Percentiles rank a stretch among this genome's conserved stretches.
These are phyloP conservation scores for Venturia carpophila DNA, from an alignment of 2,329 filamentous ascomycete genomes.

Conservation along the genomic window DNA sequence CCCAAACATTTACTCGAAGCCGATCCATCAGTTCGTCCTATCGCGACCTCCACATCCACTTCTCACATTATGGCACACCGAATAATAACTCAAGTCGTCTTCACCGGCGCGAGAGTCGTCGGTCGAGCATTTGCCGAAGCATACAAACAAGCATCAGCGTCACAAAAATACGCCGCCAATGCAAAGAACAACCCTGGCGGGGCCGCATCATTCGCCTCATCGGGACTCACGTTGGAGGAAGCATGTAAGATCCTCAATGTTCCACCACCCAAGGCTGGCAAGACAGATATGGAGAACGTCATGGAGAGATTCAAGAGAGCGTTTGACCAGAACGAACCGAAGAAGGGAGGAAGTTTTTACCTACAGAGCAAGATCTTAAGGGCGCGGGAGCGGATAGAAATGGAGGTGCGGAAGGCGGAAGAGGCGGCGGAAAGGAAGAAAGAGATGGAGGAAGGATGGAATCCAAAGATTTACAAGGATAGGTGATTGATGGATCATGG, in stretches of 20 bases:
- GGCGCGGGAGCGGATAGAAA: conserved; percentile 85
- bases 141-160: conserved; percentile 88
- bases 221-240: conserved; percentile 86
- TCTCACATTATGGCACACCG: conserved; percentile 65
- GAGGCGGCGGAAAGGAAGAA: conserved; percentile 67
- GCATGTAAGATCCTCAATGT: conserved; percentile 97
- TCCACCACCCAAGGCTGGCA: conserved; percentile 71
- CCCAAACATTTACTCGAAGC: not conserved
- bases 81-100: conserved; percentile 85
- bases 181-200: conserved; percentile 53
- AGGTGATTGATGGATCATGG: conserved; percentile 2
- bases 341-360: conserved; percentile 96
- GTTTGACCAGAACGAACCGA: conserved; percentile 88
- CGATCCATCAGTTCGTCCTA: not conserved
- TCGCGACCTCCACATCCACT: conserved; percentile 2
- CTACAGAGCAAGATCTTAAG: conserved; percentile 93
- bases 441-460: conserved; percentile 79
- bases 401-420: conserved; percentile 66
- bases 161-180: conserved; percentile 71
- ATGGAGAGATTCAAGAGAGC: conserved; percentile 86
- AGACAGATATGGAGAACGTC: conserved; percentile 70
- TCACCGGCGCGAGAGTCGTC: conserved; percentile 85
- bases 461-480: conserved; percentile 91
- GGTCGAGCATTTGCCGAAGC: conserved; percentile 89
- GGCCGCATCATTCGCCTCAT: conserved; percentile 50